A percentile compares a stretch with the other conserved stretches of the same genome.
Conservation (phyloP, 2,329 filamentous ascomycete genomes). For the Rutstroemia sp. region DNA sequence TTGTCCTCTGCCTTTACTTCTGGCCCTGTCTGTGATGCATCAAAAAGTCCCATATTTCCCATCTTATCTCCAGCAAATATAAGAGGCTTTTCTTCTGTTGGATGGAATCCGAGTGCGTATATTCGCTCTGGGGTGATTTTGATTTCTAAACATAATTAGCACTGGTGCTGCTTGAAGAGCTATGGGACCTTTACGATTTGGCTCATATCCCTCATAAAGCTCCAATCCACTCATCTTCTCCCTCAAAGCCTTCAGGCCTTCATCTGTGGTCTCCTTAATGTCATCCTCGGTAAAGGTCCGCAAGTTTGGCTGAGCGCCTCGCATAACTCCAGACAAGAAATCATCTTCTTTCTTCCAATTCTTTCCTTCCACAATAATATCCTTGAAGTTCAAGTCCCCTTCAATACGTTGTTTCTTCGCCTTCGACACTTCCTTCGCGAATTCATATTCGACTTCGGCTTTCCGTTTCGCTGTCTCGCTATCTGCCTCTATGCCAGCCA, state of each 20-base stretch:
- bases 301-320: conserved; percentile 70
- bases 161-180: neutral
- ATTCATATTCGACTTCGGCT: conserved; percentile 55
- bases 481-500: conserved; percentile 48
- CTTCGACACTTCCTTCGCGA: conserved; percentile 46
- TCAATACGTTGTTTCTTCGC: conserved; percentile 58
- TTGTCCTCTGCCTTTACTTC: conserved; percentile 51
- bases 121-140: conserved; percentile 85
- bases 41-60: conserved; percentile 83
- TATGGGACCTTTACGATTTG: conserved; percentile 52
- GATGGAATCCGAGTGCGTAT: conserved; percentile 85
- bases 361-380: conserved; percentile 74
- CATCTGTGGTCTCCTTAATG: conserved; percentile 69
- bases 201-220: conserved; percentile 77
- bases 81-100: conserved; percentile 74
- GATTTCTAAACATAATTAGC: conserved; percentile 50
- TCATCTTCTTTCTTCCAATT: conserved; percentile 63
- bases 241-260: conserved; percentile 64
- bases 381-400: conserved; percentile 62
- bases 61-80: conserved; percentile 94
- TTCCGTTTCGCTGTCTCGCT: conserved; percentile 60
- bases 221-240: conserved; percentile 69
- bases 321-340: conserved; percentile 55
- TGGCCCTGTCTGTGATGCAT: conserved; percentile 64
- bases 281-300: conserved; percentile 84